Percentiles rank a stretch among this genome's conserved stretches.
phyloP scores from a whole-genome alignment of 2,329 filamentous ascomycete genomes.

The Pyrenochaeta sp. region DNA sequence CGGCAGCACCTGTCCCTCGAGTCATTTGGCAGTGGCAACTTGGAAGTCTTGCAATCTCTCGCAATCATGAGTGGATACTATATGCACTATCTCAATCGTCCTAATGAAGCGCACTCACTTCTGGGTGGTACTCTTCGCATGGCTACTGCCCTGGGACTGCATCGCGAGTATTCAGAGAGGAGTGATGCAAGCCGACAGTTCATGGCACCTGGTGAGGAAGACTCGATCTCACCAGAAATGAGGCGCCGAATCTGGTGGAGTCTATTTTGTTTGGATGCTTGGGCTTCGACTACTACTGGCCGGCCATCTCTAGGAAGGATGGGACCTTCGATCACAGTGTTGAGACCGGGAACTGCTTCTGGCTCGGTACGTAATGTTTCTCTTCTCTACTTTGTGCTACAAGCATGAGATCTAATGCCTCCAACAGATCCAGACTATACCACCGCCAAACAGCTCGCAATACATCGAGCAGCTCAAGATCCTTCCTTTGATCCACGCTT shows the following conservation, averaged over 20 bases:
- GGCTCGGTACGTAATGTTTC: constrained; percentile 34
- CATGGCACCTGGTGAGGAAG: constrained; percentile 35
- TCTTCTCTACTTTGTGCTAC: background rate
- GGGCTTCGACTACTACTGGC: constrained; percentile 54
- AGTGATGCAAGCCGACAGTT: constrained; percentile 24
- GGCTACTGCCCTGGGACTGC: constrained; percentile 76
- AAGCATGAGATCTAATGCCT: constrained; percentile 7
- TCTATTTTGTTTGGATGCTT: constrained; percentile 53
- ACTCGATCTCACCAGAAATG: constrained; percentile 48
- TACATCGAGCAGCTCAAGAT: constrained; percentile 67
- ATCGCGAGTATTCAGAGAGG: constrained; percentile 65
- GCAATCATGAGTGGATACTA: constrained; percentile 78
- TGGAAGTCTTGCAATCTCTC: constrained; percentile 77
- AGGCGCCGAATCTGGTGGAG: constrained; percentile 55
- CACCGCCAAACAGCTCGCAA: constrained; percentile 43
- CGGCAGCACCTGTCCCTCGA: constrained; percentile 72
- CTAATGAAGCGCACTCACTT: constrained; percentile 77
- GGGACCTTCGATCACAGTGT: constrained; percentile 49
- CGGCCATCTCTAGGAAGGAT: constrained; percentile 51
- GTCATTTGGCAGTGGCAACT: constrained; percentile 71
- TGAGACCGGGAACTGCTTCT: constrained; percentile 43
- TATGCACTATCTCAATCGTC: constrained; percentile 78
- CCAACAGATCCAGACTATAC: constrained; percentile 25
- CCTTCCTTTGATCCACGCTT: constrained; percentile 76
- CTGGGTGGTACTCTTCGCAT: constrained; percentile 75